A percentile compares a stretch with the other conserved stretches of the same genome.
Conservation (phyloP, 495 filamentous ascomycete genomes). For the Cryomyces minteri region DNA sequence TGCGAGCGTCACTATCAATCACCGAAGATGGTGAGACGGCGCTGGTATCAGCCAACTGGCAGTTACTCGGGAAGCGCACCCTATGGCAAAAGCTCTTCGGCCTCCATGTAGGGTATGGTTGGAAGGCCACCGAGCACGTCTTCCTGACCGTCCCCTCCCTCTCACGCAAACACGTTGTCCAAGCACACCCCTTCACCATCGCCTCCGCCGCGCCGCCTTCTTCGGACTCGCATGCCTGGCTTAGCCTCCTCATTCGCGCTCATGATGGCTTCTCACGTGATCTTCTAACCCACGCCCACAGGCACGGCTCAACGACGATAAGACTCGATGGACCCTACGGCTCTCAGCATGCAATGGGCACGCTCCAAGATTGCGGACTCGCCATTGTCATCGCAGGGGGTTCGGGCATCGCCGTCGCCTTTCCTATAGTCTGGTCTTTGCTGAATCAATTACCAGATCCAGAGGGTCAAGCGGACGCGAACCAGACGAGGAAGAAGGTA, state of each 20-base stretch:
- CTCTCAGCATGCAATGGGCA: constrained; percentile 24
- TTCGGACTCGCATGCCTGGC: constrained; percentile 15
- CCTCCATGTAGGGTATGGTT: constrained; percentile 26
- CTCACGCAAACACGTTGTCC: constrained; percentile 23
- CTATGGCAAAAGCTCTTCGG: neutral
- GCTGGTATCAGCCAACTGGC: constrained; percentile 23
- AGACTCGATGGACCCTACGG: constrained; percentile 42
- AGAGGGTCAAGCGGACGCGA: neutral
- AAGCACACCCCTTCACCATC: constrained; percentile 45
- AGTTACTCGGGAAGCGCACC: neutral
- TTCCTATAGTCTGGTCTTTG: constrained; percentile 27
- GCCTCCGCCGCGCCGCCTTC: constrained; percentile 26
- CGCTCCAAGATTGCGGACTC: constrained; percentile 23
- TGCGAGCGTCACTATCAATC: constrained; percentile 28
- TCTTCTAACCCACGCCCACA: constrained; percentile 29
- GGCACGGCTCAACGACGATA: constrained; percentile 16
- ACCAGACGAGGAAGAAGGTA: constrained; percentile 19
- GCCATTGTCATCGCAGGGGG: constrained; percentile 40
- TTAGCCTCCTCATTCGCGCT: constrained; percentile 35
- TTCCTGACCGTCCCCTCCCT: constrained; percentile 37
- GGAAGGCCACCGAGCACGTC: constrained; percentile 37
- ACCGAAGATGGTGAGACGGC: constrained; percentile 31
- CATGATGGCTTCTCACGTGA: constrained; percentile 38
- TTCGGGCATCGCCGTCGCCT: constrained; percentile 41
- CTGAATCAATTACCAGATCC: constrained; percentile 1